Evolutionary conservation across 495 filamentous ascomycete genomes (phyloP), one percentile per base, ranked within the genome.

Genomic region (Neurospora sp.): DNA sequence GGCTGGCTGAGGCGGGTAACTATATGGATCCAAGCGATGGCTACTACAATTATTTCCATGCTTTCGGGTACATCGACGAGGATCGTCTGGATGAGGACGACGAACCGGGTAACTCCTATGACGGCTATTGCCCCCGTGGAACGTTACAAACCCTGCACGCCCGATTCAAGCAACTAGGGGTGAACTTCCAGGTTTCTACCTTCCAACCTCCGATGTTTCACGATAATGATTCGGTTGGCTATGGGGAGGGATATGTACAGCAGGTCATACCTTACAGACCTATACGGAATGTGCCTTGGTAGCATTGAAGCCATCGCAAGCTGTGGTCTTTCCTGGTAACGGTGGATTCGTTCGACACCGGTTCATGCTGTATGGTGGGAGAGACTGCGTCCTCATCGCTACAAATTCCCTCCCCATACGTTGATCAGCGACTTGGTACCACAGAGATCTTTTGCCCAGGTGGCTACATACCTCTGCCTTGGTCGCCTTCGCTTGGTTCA

Each of bases 11-110:
- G 5, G 31, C 31, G 31, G 46, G 27, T 7, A 54, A 27, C 46
- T 12, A 27, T 14, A 2, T 14, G 11, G 20, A 20, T 48, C 9
- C 10, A 12, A 6, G 1, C 10, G 0, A 54, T 4, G 0, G 0
- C 2, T 54, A 54, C 20, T 11, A 14, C 46, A 2, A 2, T 0
- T 54, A 27, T 12, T 11, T 23, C 46, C 4, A 3, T 0, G 4
- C 14, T 6, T 1, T 12, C 10, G 20, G 20, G 2, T 23, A 27
- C 35, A 35, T 5, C 35, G 44, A 20, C 18, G 18, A 48, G n/a
- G 44, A 48, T 0, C 3, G 8, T 20, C 4, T n/a, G 4, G 18
- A n/a, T 14, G 44, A 10, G 4, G 14, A 42, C 16, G 40, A 42
- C 14, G 40, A 42, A 16, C 14, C 40, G 40, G 40, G 14, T 18